Base-by-base conservation (phyloP, 257 asterid species). In the Rubia yunnanensis region DNA sequence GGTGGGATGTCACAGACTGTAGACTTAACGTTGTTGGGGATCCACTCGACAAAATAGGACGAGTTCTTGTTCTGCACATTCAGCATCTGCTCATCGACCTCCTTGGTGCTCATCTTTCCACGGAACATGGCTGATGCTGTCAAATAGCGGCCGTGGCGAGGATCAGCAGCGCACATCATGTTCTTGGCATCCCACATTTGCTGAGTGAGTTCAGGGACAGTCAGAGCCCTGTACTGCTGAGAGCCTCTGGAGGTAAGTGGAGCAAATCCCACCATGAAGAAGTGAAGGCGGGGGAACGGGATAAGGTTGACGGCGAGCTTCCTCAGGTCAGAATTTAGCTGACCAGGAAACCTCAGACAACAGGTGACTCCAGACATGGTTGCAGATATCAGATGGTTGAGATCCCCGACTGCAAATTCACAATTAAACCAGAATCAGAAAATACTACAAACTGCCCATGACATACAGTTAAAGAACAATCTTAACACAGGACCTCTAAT, bases 1-100 rank as follows among this genome's bases (percentile, higher is more conserved):
- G 86, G 86, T n/a, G 86, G 83, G n/a, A 81, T 81, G 55, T 81
- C 86, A 65, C 86, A 81, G 17, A 81, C 86, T 1, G 83, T 81
- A 26, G 86, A 81, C 50, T 78, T 81, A 3, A 81, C 81, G 20
- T 81, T 81, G 73, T 81, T 81, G 4, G 86, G 86, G 59, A 81
- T 81, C 86, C 86, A 81, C 65, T 81, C 83, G 0, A 78, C 83
- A 3, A 81, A 78, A 68, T 81, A 81, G 3, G 86, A 78, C 0
- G 86, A 81, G 31, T 81, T 78, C 28, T 78, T 81, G 76, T 81
- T 81, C 74, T 81, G 86, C 71, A 76, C 81, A 20, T 78, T 68
- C 20, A 81, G 65, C 86, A 81, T 81, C 77, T 81, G 86, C 49
- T 81, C 85, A 60, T 81, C 85, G 0, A 78, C 81, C 61, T 78